Percentiles rank a stretch among this genome's conserved stretches.
These are phyloP conservation scores for Kwoniella sp. DNA, from an alignment of 768 basidiomycete genomes.

Conservation along the genomic window DNA sequence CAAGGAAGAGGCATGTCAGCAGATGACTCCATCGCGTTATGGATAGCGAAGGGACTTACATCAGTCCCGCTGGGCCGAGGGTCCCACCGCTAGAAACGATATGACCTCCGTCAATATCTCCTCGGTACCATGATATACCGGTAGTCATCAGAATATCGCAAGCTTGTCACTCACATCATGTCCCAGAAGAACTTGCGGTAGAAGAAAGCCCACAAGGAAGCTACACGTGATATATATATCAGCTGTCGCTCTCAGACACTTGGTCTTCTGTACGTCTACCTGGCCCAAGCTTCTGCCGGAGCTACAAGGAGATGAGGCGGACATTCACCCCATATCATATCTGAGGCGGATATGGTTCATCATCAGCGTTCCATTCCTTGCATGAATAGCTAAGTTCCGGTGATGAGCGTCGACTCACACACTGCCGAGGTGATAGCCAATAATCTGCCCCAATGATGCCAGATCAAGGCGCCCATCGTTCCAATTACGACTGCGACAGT, in stretches of 20 bases:
- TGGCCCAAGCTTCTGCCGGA: too few species aligned
- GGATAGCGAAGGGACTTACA: conserved; percentile 46
- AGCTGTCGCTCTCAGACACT: too few species aligned
- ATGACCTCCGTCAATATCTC: neutral
- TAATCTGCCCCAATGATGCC: conserved; percentile 41
- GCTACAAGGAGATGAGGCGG: too few species aligned
- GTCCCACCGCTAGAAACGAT: conserved; percentile 63
- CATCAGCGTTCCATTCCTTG: too few species aligned
- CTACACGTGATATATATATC: conserved; percentile 36
- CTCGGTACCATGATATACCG: too few species aligned
- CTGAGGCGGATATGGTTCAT: too few species aligned
- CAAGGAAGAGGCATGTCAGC: neutral
- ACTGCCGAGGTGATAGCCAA: conserved; percentile 46
- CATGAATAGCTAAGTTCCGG: neutral
- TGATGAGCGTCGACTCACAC: conserved; percentile 32
- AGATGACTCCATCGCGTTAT: too few species aligned
- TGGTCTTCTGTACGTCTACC: too few species aligned
- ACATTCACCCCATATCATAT: too few species aligned
- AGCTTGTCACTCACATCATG: conserved; percentile 61
- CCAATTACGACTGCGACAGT: neutral
- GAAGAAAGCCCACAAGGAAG: conserved; percentile 74
- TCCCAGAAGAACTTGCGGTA: conserved; percentile 98
- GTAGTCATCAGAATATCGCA: too few species aligned
- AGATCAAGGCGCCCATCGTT: conserved; percentile 46
- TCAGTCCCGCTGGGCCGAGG: conserved; percentile 57